Evolutionary conservation across 768 basidiomycete genomes (phyloP).

Genomic region (Paxillus rubicundulus): DNA sequence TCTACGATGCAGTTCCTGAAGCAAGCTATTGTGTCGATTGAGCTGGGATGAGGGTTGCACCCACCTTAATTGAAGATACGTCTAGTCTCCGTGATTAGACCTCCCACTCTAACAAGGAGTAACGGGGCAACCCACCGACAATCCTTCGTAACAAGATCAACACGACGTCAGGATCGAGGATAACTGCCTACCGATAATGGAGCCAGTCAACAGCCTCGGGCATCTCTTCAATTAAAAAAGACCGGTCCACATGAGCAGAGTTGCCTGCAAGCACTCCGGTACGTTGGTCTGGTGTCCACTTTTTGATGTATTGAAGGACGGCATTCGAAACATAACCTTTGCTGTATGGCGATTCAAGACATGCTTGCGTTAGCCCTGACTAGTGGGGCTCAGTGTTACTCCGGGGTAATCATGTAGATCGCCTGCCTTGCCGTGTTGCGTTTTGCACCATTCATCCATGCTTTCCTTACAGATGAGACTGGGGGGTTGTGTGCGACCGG

Average conservation of each 20-base stretch:
- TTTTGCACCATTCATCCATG: constrained; percentile 87
- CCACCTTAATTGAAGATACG: constrained; percentile 79
- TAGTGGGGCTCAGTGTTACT: constrained; percentile 25
- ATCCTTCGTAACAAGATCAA: constrained; percentile 42
- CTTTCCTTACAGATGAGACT: constrained; percentile 34
- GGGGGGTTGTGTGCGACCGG: not conserved
- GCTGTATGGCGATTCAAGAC: constrained; percentile 66
- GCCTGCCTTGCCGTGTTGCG: constrained; percentile 73
- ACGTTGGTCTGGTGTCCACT: constrained; percentile 70
- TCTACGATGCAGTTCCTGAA: constrained; percentile 67
- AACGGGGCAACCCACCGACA: constrained; percentile 54
- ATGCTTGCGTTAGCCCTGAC: constrained; percentile 83
- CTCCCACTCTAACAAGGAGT: not conserved
- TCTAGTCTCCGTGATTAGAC: constrained; percentile 41
- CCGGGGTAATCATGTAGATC: not conserved
- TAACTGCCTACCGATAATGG: constrained; percentile 63
- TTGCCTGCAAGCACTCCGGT: constrained; percentile 80
- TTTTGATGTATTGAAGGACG: constrained; percentile 77
- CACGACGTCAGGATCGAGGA: not conserved
- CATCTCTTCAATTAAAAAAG: constrained; percentile 76
- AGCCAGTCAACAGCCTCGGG: constrained; percentile 75
- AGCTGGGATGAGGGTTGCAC: not conserved
- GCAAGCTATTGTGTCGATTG: not conserved
- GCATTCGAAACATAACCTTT: constrained; percentile 55
- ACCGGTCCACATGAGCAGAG: constrained; percentile 79